Evolutionary conservation across 1,139 yeast species (phyloP).

Genomic region (Candida pseudoviswanathii): DNA sequence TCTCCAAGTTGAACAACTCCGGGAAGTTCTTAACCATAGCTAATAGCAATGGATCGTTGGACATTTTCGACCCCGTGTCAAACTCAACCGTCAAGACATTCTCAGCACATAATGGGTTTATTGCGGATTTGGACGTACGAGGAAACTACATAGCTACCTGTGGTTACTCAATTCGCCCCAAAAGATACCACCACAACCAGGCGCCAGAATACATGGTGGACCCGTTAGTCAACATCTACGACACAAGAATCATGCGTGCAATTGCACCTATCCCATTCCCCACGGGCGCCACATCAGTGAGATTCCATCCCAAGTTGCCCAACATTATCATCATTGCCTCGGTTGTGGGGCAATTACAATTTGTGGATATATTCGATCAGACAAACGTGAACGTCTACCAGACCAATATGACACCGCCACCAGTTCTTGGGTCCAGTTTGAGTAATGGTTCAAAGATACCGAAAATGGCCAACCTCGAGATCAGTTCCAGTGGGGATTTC

Average conservation of each 20-base stretch:
- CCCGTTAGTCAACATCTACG: slow-evolving; percentile 83
- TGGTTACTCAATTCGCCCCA: slow-evolving; percentile 66
- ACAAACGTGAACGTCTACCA: slow-evolving; percentile 62
- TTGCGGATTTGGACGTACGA: slow-evolving; percentile 76
- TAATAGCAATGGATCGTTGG: slow-evolving; percentile 66
- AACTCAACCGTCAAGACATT: slow-evolving; percentile 59
- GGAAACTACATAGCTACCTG: slow-evolving; percentile 82
- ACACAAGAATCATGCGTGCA: slow-evolving; percentile 71
- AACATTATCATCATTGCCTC: slow-evolving; percentile 78
- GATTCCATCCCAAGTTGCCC: slow-evolving; percentile 85
- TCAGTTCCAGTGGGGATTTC: slow-evolving; percentile 82
- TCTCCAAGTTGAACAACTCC: slow-evolving; percentile 34
- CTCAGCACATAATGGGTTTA: slow-evolving; percentile 71
- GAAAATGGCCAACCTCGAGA: slow-evolving; percentile 57
- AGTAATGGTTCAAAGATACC: slow-evolving; percentile 17
- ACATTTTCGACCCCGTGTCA: slow-evolving; percentile 72
- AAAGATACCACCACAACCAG: slow-evolving; percentile 22
- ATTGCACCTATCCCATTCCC: slow-evolving; percentile 85
- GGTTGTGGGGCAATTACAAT: slow-evolving; percentile 77
- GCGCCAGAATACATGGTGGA: slow-evolving; percentile 49
- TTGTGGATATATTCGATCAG: slow-evolving; percentile 82
- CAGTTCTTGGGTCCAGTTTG: slow-evolving; percentile 9
- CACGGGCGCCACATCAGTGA: slow-evolving; percentile 84
- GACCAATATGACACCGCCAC: slow-evolving; percentile 53
- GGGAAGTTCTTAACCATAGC: slow-evolving; percentile 62